These are phyloP conservation scores for Echium plantagineum DNA, from an alignment of 257 asterid genomes.

Conservation along the genomic window DNA sequence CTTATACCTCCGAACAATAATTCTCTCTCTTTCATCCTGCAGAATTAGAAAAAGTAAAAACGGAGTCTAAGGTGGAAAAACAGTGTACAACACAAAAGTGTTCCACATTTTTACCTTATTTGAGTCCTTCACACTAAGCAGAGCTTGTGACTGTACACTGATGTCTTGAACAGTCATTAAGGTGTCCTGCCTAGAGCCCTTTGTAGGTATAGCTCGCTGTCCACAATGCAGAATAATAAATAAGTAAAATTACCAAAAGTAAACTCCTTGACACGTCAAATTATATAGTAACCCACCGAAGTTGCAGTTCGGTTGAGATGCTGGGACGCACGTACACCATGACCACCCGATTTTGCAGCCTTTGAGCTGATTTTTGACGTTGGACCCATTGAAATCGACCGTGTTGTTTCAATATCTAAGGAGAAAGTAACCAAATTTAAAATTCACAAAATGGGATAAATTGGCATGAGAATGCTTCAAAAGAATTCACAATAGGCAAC, in stretches of 20 bases:
- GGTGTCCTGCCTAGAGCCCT: conserved; percentile 74
- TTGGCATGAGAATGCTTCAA: conserved; percentile 4
- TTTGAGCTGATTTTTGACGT: conserved; percentile 58
- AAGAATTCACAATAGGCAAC: conserved; percentile 1
- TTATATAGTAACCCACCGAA: conserved; percentile 43
- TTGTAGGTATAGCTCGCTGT: conserved; percentile 60
- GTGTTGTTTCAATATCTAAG: conserved; percentile 64
- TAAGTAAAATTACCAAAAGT: conserved; percentile 1
- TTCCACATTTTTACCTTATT: conserved; percentile 43
- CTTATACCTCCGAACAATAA: conserved; percentile 77
- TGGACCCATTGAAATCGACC: conserved; percentile 23
- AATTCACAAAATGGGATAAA: background rate
- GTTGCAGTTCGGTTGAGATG: conserved; percentile 68
- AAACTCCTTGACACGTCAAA: conserved; percentile 11
- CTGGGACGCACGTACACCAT: conserved; percentile 53
- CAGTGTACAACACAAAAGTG: background rate
- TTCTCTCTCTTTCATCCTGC: conserved; percentile 95
- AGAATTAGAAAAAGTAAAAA: conserved; percentile 1
- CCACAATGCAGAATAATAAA: conserved; percentile 12
- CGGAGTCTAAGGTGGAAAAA: background rate
- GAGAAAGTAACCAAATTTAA: conserved; percentile 12
- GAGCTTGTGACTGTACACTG: conserved; percentile 67
- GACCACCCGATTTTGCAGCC: conserved; percentile 55
- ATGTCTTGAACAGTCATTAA: conserved; percentile 69
- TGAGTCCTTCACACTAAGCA: conserved; percentile 76